Evolutionary conservation across 129 eudicot genomes (phyloP).

Genomic region (Arctium lappa): DNA sequence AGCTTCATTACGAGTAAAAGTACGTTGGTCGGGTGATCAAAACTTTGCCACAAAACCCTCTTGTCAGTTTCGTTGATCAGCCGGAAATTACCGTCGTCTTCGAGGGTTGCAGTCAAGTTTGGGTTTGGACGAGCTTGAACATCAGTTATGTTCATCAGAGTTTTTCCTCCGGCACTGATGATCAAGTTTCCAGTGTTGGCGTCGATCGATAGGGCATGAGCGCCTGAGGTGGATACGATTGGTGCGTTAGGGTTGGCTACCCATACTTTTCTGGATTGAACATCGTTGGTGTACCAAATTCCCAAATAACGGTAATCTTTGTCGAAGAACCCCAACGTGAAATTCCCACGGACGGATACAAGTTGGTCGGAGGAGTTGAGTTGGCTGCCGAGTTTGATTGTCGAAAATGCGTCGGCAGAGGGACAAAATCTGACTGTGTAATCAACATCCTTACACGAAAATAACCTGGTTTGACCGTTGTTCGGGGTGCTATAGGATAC

Average conservation of each 20-base stretch:
- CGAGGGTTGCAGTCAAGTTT: constrained; percentile 6
- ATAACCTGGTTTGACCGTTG: too few species aligned
- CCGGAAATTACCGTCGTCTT: constrained; percentile 24
- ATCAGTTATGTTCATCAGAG: constrained; percentile 8
- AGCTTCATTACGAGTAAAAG: constrained; percentile 29
- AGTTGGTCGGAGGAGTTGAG: constrained; percentile 5
- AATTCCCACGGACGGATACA: neutral
- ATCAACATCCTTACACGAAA: too few species aligned
- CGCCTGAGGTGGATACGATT: neutral
- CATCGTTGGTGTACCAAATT: constrained; percentile 30
- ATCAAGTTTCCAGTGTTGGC: constrained; percentile 10
- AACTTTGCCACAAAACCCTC: constrained; percentile 20
- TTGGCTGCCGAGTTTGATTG: constrained; percentile 1
- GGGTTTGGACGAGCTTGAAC: neutral
- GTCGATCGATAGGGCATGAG: constrained; percentile 13
- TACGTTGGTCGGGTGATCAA: constrained; percentile 13
- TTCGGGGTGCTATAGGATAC: too few species aligned
- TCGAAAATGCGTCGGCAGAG: too few species aligned
- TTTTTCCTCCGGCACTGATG: neutral
- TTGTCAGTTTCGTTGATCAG: neutral
- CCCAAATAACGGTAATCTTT: constrained; percentile 16
- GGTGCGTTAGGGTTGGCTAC: constrained; percentile 34
- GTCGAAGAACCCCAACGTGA: constrained; percentile 31
- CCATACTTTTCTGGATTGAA: constrained; percentile 18
- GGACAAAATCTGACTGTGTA: too few species aligned